These are phyloP conservation scores for Batkoa obscura DNA, from an alignment of 371 early-diverging fungal species.

Conservation along the genomic window DNA sequence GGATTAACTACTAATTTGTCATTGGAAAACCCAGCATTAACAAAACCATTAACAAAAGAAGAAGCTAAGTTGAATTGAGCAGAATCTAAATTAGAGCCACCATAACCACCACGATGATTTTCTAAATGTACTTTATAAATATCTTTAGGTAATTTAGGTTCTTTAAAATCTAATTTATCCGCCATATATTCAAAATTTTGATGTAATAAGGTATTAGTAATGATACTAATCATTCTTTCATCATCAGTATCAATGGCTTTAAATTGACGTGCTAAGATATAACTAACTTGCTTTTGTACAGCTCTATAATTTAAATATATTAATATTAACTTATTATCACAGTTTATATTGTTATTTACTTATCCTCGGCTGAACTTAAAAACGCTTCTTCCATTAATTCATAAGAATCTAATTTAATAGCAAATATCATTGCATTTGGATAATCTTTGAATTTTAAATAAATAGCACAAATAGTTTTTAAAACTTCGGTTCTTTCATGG, in stretches of 20 bases:
- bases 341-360: too few relatives aligned
- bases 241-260: slow-evolving; percentile 64
- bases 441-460: slow-evolving; percentile 62
- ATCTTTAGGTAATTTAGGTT: slow-evolving; percentile 90
- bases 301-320: too few relatives aligned
- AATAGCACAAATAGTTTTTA: slow-evolving; percentile 75
- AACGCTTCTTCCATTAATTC: slow-evolving; percentile 77
- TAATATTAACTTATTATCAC: too few relatives aligned
- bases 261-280: slow-evolving; percentile 80
- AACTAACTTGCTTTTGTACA: slow-evolving; percentile 85
- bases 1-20: slow-evolving; percentile 80
- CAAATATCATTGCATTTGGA: slow-evolving; percentile 64
- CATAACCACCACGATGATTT: slow-evolving; percentile 21
- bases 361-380: too few relatives aligned
- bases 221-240: slow-evolving; percentile 56
- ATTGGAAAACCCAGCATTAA: slow-evolving; percentile 87
- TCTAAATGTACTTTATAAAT: slow-evolving; percentile 94
- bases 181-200: slow-evolving; percentile 75
- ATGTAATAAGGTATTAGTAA: slow-evolving; percentile 71
- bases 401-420: slow-evolving; percentile 68
- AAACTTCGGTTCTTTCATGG: slow-evolving; percentile 69
- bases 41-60: slow-evolving; percentile 94
- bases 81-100: slow-evolving; percentile 59
- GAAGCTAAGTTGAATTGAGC: slow-evolving; percentile 89
- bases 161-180: slow-evolving; percentile 80